A percentile compares a stretch with the other conserved stretches of the same genome.
phyloP scores from a whole-genome alignment of 2,329 filamentous ascomycete genomes.

The Verticillium alfalfae region DNA sequence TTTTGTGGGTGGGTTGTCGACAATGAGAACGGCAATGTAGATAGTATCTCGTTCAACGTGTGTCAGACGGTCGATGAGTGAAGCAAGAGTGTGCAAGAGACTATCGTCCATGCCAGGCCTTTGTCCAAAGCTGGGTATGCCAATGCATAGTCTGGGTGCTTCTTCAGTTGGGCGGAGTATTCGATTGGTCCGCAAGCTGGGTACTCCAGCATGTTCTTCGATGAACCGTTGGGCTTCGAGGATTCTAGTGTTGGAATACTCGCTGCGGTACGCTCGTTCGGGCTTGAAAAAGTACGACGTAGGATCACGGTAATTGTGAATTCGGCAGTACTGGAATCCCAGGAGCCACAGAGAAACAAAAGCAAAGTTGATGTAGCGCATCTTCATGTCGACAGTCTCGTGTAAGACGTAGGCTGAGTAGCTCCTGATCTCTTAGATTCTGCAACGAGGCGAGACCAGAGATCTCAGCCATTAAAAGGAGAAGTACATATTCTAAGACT shows the following conservation, averaged over 20 bases:
- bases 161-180: too few species aligned
- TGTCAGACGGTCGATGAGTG: slow-evolving; percentile 22
- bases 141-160: slow-evolving; percentile 19
- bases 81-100: slow-evolving; percentile 13
- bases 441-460: neutral
- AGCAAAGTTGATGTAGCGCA: neutral
- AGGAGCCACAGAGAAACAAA: neutral
- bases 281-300: too few species aligned
- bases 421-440: neutral
- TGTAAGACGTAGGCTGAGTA: neutral
- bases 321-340: neutral
- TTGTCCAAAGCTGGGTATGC: slow-evolving; percentile 12
- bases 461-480: too few species aligned
- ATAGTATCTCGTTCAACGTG: slow-evolving; percentile 22
- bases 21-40: slow-evolving; percentile 26
- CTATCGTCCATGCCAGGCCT: too few species aligned
- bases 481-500: neutral
- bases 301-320: neutral
- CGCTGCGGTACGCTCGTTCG: too few species aligned
- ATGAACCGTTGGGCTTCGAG: too few species aligned
- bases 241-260: too few species aligned
- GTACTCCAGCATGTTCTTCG: too few species aligned
- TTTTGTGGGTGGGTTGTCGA: slow-evolving; percentile 20
- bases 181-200: too few species aligned
- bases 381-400: neutral